Base-by-base conservation (phyloP, 1,284 basidiomycete genomes). In the Cronartium quercuum region DNA sequence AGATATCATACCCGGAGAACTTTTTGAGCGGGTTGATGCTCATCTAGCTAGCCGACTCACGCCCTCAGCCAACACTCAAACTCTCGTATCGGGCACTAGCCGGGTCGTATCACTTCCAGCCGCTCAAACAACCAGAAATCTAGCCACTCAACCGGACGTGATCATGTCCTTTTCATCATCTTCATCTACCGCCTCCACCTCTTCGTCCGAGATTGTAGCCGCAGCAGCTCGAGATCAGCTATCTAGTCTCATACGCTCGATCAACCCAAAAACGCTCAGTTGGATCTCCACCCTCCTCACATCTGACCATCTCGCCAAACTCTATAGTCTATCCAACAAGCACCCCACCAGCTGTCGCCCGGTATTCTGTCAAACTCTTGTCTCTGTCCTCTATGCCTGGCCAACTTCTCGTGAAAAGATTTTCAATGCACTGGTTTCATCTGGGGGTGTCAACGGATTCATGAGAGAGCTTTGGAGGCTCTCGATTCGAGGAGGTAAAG, bases 381-480 rank as follows among this genome's bases (percentile, higher is more conserved):
- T 88, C 24, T 83, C 85, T 2, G 81, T 91, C 38, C 84, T 84
- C 37, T 81, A 83, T 0, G 83, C 86, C 0, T 90, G 90, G 85
- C 87, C 90, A 0, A 81, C 84, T 2, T 82, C 84, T 66, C 84
- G 85, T 77, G 87, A 89, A 65, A 77, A 68, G 0, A 81, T 84
- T 3, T 80, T 86, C 35, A 83, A 84, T 75, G 79, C 78, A 84
- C 7, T 79, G 80, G 12, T 81, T 79, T 66, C 82, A 80, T 0
- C 78, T 78, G 77, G 76, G 0, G 76, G 77, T n/a, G 84, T 85
- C 0, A 86, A 87, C 0, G 87, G 87, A 0, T 81, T 94, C 6
- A 84, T 92, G 2, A 86, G 90, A 47, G 87, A 91, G 79, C 83
- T 94, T 37, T 94, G 89, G 82, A 84, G 90, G 13, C 84, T 85